phyloP scores from a whole-genome alignment of 768 basidiomycete genomes.

The Boletus coccyginus region DNA sequence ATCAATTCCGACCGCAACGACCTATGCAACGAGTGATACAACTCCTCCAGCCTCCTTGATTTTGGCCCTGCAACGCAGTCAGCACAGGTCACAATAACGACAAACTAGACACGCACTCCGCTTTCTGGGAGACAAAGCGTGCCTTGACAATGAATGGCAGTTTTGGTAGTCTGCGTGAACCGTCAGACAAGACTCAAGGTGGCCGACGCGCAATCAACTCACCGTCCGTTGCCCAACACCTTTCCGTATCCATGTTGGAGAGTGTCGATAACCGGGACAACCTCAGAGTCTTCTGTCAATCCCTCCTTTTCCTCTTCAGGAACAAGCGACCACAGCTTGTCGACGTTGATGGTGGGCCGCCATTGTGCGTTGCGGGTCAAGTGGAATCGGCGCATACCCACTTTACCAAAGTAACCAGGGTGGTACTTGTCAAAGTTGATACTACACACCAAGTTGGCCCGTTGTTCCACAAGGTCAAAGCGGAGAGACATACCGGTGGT shows the following conservation, averaged over 20 bases:
- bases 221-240: conserved; percentile 93
- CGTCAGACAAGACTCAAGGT: not conserved
- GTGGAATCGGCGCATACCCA: conserved; percentile 99
- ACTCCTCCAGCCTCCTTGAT: conserved; percentile 95
- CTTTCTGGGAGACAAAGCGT: conserved; percentile 86
- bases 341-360: conserved; percentile 97
- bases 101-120: conserved; percentile 53
- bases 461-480: not conserved
- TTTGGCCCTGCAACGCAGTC: conserved; percentile 46
- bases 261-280: conserved; percentile 95
- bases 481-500: conserved; percentile 77
- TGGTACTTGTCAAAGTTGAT: conserved; percentile 99
- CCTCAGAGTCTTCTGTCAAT: conserved; percentile 66
- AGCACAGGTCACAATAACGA: conserved; percentile 18
- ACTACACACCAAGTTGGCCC: conserved; percentile 36
- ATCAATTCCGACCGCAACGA: conserved; percentile 8
- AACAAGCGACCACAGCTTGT: conserved; percentile 93
- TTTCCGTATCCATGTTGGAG: conserved; percentile 84
- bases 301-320: conserved; percentile 81
- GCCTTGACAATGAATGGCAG: conserved; percentile 98
- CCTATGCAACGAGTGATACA: conserved; percentile 85
- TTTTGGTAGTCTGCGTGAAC: conserved; percentile 63
- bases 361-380: conserved; percentile 86
- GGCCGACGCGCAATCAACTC: conserved; percentile 31
- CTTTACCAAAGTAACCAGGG: conserved; percentile 99